Base-by-base conservation (phyloP, 2,329 filamentous ascomycete genomes). In the Paracamarosporium sp. region DNA sequence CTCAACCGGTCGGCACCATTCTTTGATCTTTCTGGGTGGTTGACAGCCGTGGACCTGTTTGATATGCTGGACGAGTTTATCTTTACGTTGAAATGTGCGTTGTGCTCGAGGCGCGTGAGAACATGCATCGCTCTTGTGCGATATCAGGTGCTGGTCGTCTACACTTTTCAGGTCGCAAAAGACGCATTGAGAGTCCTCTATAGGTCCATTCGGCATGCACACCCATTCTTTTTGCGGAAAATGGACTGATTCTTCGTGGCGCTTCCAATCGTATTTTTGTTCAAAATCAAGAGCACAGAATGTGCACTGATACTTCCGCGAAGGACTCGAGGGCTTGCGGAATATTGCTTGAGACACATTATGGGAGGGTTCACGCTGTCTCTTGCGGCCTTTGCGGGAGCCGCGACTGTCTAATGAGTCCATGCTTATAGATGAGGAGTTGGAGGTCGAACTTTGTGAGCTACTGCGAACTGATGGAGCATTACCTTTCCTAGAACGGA, bases 181-280 rank as follows among this genome's bases (percentile, higher is more conserved):
- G 31, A 79, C 79, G 67, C 82, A 84, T 28, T 72, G 66, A 4
- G 73, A 82, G 0, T 81, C 77, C 59, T 84, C 82, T 48, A 82
- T 64, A n/a, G 62, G 56, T 12, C 81, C 81, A n/a, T 76, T 70
- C 5, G 81, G 81, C 55, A 81, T 79, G 64, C 82, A 84, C 8
- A 78, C 81, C 82, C 80, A 7, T 86, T 90, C 20, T 87, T 82
- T 87, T 86, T 90, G 54, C 83, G 81, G 72, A 88, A 82, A 5
- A 85, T 90, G 57, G 87, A 70, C 71, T 86, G 88, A 53, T 88
- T 75, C 6, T 67, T 90, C 88, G 70, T 90, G 88, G 53, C 88
- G 80, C 59, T 81, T 79, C 82, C 82, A 84, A 66, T 84, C 82
- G 69, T 83, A 83, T 61, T 84, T 84, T 36, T 82, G 80, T 30